Conservation (phyloP, 352 stramenopile species). For the Pythium diclinum region DNA sequence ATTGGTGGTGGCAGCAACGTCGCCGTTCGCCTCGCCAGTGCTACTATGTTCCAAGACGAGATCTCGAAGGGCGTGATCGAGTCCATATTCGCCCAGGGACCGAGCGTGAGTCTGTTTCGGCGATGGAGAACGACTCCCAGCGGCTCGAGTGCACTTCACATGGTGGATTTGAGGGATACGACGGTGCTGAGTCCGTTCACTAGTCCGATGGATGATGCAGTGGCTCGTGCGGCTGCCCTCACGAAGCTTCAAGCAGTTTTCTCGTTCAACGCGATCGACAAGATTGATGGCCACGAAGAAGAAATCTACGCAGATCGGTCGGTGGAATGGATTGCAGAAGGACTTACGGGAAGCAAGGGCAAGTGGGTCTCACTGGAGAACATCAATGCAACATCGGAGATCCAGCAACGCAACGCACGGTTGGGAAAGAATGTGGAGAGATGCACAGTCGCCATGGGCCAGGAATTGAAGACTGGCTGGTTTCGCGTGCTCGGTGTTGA, state of each 20-base stretch:
- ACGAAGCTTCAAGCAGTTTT: constrained; percentile 74
- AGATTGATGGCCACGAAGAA: constrained; percentile 33
- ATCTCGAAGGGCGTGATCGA: constrained; percentile 47
- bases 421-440: constrained; percentile 60
- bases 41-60: constrained; percentile 82
- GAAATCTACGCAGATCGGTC: constrained; percentile 57
- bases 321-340: constrained; percentile 73
- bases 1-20: constrained; percentile 49
- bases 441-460: constrained; percentile 20
- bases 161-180: constrained; percentile 58
- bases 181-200: constrained; percentile 38
- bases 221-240: constrained; percentile 35
- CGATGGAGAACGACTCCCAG: constrained; percentile 33
- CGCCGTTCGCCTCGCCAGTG: constrained; percentile 52
- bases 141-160: constrained; percentile 23
- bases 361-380: constrained; percentile 70
- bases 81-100: constrained; percentile 59
- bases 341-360: constrained; percentile 37
- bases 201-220: constrained; percentile 37
- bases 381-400: constrained; percentile 59
- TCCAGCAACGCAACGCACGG: constrained; percentile 68
- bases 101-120: constrained; percentile 58
- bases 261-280: constrained; percentile 61
- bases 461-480: constrained; percentile 49
- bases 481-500: constrained; percentile 53